Conservation (phyloP, 768 basidiomycete genomes). For the Mycena polygramma region DNA sequence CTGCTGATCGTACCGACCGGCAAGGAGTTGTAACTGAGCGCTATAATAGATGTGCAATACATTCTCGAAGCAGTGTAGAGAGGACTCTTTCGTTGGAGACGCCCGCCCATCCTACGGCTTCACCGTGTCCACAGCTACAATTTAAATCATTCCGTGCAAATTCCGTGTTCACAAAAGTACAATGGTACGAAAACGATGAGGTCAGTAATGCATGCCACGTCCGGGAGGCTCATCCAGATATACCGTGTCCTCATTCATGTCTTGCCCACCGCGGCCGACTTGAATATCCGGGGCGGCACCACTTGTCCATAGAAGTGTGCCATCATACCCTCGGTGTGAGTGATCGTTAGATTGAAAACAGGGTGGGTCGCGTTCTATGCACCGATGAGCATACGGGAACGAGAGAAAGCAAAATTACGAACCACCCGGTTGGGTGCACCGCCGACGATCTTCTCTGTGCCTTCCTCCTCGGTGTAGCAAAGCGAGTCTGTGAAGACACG, state of each 20-base stretch:
- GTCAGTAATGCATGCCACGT: background rate
- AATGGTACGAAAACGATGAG: background rate
- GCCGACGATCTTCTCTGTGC: slow-evolving; percentile 68
- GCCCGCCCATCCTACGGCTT: too few species aligned
- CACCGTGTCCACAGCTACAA: too few species aligned
- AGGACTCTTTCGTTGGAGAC: too few species aligned
- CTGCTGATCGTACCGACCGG: background rate
- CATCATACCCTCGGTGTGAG: slow-evolving; percentile 77
- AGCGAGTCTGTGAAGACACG: slow-evolving; percentile 66
- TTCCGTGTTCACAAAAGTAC: background rate
- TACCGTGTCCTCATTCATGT: background rate
- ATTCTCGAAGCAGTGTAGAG: too few species aligned
- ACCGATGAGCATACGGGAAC: slow-evolving; percentile 16
- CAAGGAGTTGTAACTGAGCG: too few species aligned
- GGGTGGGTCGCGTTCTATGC: slow-evolving; percentile 87
- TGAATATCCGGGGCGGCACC: slow-evolving; percentile 51
- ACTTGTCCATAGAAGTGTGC: slow-evolving; percentile 78
- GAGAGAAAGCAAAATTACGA: slow-evolving; percentile 41
- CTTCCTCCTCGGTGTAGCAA: slow-evolving; percentile 78
- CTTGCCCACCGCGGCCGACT: slow-evolving; percentile 4
- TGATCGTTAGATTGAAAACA: slow-evolving; percentile 79
- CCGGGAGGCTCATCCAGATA: too few species aligned
- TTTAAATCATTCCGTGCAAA: too few species aligned
- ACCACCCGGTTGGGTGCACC: slow-evolving; percentile 74
- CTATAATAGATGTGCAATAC: too few species aligned